phyloP scores from a whole-genome alignment of 2,329 filamentous ascomycete species.

The Scytalidium sp. region DNA sequence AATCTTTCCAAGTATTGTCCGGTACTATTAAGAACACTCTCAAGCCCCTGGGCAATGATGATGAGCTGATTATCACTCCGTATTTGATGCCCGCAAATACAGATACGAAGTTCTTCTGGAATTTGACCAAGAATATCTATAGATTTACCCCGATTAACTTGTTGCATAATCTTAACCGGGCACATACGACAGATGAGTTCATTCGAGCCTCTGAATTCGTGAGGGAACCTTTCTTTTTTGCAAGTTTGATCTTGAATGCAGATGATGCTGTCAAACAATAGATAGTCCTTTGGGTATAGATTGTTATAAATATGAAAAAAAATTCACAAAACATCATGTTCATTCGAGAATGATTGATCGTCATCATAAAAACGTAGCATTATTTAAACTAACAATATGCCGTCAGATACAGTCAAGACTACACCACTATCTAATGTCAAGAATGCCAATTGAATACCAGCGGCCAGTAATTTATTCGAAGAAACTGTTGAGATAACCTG shows the following conservation, averaged over 20 bases:
- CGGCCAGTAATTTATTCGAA: no score
- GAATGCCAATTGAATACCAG: no score
- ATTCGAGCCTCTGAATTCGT: constrained; percentile 24
- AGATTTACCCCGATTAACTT: constrained; percentile 28
- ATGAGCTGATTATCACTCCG: constrained; percentile 5
- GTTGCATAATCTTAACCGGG: constrained; percentile 2
- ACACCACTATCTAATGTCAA: no score
- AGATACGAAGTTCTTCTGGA: constrained; percentile 19
- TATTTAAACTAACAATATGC: no score
- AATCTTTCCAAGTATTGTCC: constrained; percentile 7
- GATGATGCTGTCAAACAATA: constrained; percentile 8
- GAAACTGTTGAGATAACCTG: constrained; percentile 1
- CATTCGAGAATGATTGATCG: no score
- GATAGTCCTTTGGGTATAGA: not conserved
- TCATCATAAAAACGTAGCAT: no score
- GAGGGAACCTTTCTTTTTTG: constrained; percentile 25
- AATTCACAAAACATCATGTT: no score
- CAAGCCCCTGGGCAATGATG: constrained; percentile 6
- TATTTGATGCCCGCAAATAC: constrained; percentile 8
- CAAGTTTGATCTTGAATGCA: constrained; percentile 23
- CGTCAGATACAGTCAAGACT: no score
- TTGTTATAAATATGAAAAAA: no score
- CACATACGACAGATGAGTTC: constrained; percentile 12
- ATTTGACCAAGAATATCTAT: constrained; percentile 33
- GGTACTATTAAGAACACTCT: constrained; percentile 11